Evolutionary conservation across 2,329 filamentous ascomycete genomes (phyloP).

Genomic region (Fonsecaea multimorphosa): DNA sequence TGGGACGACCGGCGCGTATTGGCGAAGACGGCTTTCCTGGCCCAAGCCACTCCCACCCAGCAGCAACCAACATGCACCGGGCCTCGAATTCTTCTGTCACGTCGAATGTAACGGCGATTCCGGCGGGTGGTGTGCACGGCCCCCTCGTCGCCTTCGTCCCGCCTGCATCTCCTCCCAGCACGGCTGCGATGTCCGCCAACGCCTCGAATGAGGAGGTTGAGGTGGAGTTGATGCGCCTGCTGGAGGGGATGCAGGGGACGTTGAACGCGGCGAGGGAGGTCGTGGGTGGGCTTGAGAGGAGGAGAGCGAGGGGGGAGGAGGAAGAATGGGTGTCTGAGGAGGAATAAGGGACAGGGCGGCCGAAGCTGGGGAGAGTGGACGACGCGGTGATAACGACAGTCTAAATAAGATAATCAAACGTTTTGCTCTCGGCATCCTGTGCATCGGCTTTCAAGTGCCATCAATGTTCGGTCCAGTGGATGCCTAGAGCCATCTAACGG

Average conservation of each 20-base stretch:
- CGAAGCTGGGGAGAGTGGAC: not conserved
- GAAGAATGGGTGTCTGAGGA: constrained; percentile 34
- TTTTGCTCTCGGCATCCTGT: not conserved
- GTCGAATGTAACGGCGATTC: constrained; percentile 24
- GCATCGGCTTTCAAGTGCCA: not conserved
- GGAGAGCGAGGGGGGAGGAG: constrained; percentile 21
- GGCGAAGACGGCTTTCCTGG: constrained; percentile 32
- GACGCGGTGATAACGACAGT: not conserved
- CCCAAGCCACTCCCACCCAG: constrained; percentile 21
- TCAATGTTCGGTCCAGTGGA: not conserved
- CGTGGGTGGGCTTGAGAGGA: constrained; percentile 33
- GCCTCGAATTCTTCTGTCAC: constrained; percentile 12
- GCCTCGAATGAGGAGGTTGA: constrained; percentile 47
- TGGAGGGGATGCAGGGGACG: constrained; percentile 49
- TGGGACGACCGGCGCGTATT: constrained; percentile 27
- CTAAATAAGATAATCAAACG: not conserved
- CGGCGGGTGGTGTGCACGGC: constrained; percentile 9
- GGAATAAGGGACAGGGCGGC: constrained; percentile 15
- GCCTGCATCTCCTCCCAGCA: constrained; percentile 47
- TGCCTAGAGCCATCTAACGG: not conserved
- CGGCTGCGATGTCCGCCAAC: constrained; percentile 47
- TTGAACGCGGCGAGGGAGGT: constrained; percentile 48
- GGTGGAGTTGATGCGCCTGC: constrained; percentile 50
- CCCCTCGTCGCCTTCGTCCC: constrained; percentile 47
- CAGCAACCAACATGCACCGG: constrained; percentile 12